Percentiles rank a stretch among this genome's conserved stretches.
Conservation (phyloP, 257 asterid species). For the Solanum piurae region DNA sequence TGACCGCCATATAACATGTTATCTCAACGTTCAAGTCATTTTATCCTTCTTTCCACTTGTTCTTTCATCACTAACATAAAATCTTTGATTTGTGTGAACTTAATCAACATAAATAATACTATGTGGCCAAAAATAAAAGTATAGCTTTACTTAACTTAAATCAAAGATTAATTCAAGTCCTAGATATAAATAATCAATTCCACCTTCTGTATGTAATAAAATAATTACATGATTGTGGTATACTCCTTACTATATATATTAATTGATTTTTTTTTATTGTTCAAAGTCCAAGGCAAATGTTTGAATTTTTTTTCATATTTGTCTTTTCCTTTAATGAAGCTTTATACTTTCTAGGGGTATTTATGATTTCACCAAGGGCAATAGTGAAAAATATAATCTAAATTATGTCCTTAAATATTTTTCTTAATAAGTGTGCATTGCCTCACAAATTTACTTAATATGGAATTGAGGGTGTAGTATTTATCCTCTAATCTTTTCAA, state of each 20-base stretch:
- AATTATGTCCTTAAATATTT: no score
- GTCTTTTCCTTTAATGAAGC: no score
- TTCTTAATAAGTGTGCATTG: background rate
- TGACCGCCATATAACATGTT: fast-evolving
- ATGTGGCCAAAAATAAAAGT: background rate
- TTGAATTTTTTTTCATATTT: no score
- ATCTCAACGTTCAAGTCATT: background rate
- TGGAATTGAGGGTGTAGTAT: background rate
- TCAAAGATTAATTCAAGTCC: background rate
- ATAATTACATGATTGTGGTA: background rate
- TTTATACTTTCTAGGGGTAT: no score
- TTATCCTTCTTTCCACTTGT: background rate
- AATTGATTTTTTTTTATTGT: background rate
- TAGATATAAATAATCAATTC: background rate
- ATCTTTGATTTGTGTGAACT: background rate
- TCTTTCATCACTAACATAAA: background rate
- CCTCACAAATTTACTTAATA: background rate
- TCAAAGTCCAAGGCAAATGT: background rate
- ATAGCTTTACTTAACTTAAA: background rate
- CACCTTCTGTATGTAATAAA: background rate
- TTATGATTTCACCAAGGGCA: no score
- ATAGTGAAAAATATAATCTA: no score
- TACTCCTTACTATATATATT: background rate
- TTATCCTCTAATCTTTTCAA: background rate
- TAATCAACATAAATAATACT: background rate